phyloP scores from a whole-genome alignment of 352 stramenopile species.

The Blastocystis sp. region DNA sequence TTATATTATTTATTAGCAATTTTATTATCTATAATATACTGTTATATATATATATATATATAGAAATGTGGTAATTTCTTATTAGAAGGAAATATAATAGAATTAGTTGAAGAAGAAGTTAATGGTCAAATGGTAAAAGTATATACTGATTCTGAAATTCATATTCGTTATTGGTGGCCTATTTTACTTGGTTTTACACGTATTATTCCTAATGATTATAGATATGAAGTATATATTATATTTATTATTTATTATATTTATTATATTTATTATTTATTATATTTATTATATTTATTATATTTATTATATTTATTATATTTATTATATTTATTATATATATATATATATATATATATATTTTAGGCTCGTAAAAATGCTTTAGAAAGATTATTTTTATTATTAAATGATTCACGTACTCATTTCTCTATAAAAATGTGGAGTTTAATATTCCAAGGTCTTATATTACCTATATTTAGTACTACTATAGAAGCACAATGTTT shows the following conservation, averaged over 20 bases:
- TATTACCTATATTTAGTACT: constrained; percentile 57
- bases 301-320: not conserved
- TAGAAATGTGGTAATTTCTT: too few relatives aligned
- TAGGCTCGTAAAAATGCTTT: constrained; percentile 32
- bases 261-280: too few relatives aligned
- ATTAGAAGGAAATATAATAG: constrained; percentile 37
- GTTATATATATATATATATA: constrained; percentile 28
- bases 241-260: not conserved
- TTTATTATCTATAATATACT: constrained; percentile 1
- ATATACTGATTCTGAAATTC: constrained; percentile 43
- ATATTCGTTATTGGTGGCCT: constrained; percentile 74
- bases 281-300: not conserved
- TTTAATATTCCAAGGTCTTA: constrained; percentile 59
- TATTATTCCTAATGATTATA: constrained; percentile 60
- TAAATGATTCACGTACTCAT: constrained; percentile 52
- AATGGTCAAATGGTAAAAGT: constrained; percentile 17
- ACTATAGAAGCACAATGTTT: constrained; percentile 22
- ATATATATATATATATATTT: not conserved
- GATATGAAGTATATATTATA: constrained; percentile 56
- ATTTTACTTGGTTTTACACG: constrained; percentile 81
- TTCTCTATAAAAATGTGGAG: constrained; percentile 58
- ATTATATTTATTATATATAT: not conserved
- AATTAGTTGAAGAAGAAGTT: too few relatives aligned
- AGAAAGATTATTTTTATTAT: constrained; percentile 47
- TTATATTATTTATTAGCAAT: constrained; percentile 6